Evolutionary conservation across 2,329 filamentous ascomycete genomes (phyloP), one percentile per base, ranked within the genome.

Genomic region (Talaromyces rugulosus): DNA sequence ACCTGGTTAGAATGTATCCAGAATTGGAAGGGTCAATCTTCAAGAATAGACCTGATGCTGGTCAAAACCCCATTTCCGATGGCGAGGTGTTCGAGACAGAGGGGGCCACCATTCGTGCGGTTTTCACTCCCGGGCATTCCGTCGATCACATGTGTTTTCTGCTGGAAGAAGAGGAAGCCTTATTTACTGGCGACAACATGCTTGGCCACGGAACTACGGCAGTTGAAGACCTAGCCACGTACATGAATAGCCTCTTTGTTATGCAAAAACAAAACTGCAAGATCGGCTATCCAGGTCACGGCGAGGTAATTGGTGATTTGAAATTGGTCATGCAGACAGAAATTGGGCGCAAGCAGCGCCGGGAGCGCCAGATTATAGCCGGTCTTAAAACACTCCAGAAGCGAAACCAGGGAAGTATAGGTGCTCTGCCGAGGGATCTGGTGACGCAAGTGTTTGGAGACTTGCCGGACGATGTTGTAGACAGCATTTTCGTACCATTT

Each of bases 101-200:
- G 31, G 77, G 78, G 3, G 77, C 78, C 3, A 78, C 76, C 0
- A 53, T 78, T 27, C 70, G 67, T 1, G 75, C 77, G 4, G 59
- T 81, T 1, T 70, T 84, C 67, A 82, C 80, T 4, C 87, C 87
- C 0, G 88, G 91, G 1, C 91, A 96, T 68, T 87, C 91, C 0
- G 77, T 78, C 1, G 91, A 96, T 69, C 91, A 95, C 68, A 87
- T 91, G 80, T 86, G 83, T n/a, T 87, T 94, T 63, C 70, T 90
- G 1, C 75, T 93, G 1, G 81, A 86, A 44, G 89, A 92, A 66
- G 82, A 93, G 70, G 82, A 89, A 62, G 88, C 89, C 54, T 84
- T 94, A 79, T 92, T 94, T 71, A 92, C 90, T 0, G 91, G 87
- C 1, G 91, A 94, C 74, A 93, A 91, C 68, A 85, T 94, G 1